Base-by-base conservation (phyloP, 2,329 filamentous ascomycete species). In the Leptographium galeiforme region DNA sequence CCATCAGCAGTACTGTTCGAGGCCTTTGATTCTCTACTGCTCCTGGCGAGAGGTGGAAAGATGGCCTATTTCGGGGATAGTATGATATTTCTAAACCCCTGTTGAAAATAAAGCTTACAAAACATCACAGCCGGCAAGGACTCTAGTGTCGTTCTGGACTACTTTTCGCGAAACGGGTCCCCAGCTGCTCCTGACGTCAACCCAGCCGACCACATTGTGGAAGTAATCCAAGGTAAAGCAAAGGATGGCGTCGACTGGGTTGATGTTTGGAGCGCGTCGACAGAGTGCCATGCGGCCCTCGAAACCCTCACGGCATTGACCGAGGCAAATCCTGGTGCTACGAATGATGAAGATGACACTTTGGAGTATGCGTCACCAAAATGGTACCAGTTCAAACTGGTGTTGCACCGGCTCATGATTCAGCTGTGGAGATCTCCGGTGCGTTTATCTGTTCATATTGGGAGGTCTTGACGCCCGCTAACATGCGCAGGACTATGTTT, bases 121-220 rank as follows among this genome's bases (percentile, higher is more conserved):
- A 36, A 52, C 44, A 41, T 13, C 33, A 19, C 39, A 51, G 49
- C 53, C 25, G 77, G 77, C 41, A 61, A 72, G 6, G 68, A 72
- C 53, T 76, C 75, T 0, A 65, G 66, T 4, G 77, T 70, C 0
- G 64, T 86, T 53, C 75, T 73, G 45, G 70, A 69, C 30, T 86
- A 86, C 65, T 90, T 93, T 62, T 78, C 78, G 44, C 69, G 71
- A 19, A 76, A 86, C 55, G 85, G 84, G 6, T 81, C 79, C 0
- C 72, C 76, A 1, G 85, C 84, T 57, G 75, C 77, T 0, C 58
- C 70, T 0, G 76, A 79, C 0, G 79, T 78, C 18, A 89, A 89
- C 60, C 84, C 84, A 1, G 85, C 85, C 0, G 85, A 89, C 64
- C 86, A 82, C 71, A 88, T 89, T 81, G 78, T 89, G 51, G 73